These are phyloP conservation scores for Albatrellus ellisii DNA, from an alignment of 768 basidiomycete genomes.

Conservation along the genomic window DNA sequence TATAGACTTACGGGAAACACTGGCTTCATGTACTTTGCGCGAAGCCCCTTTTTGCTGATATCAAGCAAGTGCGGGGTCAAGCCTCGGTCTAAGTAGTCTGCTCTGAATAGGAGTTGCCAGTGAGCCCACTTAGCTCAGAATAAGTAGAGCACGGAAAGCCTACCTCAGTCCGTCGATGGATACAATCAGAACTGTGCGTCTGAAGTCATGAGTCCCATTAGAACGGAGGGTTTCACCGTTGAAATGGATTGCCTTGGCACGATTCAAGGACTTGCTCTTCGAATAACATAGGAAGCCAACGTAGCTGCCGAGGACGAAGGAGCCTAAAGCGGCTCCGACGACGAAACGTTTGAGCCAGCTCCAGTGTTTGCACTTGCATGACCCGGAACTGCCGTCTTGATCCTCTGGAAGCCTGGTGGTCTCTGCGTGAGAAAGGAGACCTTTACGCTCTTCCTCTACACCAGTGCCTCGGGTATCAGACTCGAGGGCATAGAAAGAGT, in stretches of 20 bases:
- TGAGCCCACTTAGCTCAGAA: not conserved
- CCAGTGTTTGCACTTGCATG: too few species aligned
- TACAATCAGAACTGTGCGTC: conserved; percentile 68
- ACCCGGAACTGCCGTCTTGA: not conserved
- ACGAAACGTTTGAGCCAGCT: not conserved
- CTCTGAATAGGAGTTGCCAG: conserved; percentile 26
- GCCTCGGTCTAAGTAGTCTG: conserved; percentile 79
- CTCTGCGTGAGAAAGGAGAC: conserved; percentile 11
- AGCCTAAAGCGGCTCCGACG: not conserved
- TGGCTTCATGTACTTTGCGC: conserved; percentile 81
- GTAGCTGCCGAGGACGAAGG: not conserved
- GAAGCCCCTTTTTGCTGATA: conserved; percentile 71
- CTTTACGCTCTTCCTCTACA: conserved; percentile 14
- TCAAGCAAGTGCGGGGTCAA: conserved; percentile 74
- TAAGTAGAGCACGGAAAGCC: too few species aligned
- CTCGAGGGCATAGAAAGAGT: not conserved
- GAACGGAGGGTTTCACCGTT: conserved; percentile 34
- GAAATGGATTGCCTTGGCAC: conserved; percentile 18
- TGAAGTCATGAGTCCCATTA: conserved; percentile 79
- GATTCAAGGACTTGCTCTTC: not conserved
- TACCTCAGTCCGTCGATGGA: conserved; percentile 78
- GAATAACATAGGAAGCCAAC: not conserved
- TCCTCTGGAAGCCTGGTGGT: not conserved
- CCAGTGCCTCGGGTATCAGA: too few species aligned
- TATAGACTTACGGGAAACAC: conserved; percentile 59